Percentiles rank a stretch among this genome's conserved stretches.
Evolutionary conservation across 2,329 filamentous ascomycete genomes (phyloP).

Genomic region (Chaetothyriales sp.): DNA sequence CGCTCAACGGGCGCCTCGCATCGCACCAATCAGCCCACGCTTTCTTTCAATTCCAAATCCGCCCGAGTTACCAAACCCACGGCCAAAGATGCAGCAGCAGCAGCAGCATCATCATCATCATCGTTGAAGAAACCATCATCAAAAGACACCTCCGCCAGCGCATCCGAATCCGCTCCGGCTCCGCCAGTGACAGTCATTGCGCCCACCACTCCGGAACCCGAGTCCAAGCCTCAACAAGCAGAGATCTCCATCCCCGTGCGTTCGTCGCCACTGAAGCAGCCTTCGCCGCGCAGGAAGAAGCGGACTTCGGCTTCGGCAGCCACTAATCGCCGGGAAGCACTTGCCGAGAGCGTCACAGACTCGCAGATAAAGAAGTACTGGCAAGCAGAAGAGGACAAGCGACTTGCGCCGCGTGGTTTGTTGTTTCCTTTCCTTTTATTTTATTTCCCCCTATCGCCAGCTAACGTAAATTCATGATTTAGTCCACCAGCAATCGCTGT

Average conservation of each 20-base stretch:
- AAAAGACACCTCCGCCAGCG: slow-evolving; percentile 16
- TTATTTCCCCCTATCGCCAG: background rate
- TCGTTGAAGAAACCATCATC: slow-evolving; percentile 21
- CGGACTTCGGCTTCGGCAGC: slow-evolving; percentile 17
- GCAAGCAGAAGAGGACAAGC: slow-evolving; percentile 54
- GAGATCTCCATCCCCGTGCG: background rate
- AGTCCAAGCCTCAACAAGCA: slow-evolving; percentile 5
- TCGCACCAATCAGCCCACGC: slow-evolving; percentile 40
- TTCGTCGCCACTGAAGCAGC: slow-evolving; percentile 20
- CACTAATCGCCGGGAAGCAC: slow-evolving; percentile 20
- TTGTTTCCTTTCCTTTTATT: background rate
- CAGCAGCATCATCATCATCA: slow-evolving; percentile 5
- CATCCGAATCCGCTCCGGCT: slow-evolving; percentile 11
- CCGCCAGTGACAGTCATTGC: slow-evolving; percentile 7
- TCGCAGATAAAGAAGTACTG: slow-evolving; percentile 66
- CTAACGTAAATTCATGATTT: background rate
- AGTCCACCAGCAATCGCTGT: slow-evolving; percentile 66
- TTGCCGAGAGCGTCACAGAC: slow-evolving; percentile 52
- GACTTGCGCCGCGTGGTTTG: slow-evolving; percentile 47
- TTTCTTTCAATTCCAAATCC: slow-evolving; percentile 46
- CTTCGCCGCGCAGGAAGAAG: slow-evolving; percentile 7
- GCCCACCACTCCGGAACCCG: slow-evolving; percentile 7
- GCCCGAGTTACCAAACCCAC: slow-evolving; percentile 47
- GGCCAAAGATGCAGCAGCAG: slow-evolving; percentile 22
- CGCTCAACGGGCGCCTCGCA: slow-evolving; percentile 23